Conservation (phyloP, 1,284 basidiomycete genomes). For the Pterulicium gracile region DNA sequence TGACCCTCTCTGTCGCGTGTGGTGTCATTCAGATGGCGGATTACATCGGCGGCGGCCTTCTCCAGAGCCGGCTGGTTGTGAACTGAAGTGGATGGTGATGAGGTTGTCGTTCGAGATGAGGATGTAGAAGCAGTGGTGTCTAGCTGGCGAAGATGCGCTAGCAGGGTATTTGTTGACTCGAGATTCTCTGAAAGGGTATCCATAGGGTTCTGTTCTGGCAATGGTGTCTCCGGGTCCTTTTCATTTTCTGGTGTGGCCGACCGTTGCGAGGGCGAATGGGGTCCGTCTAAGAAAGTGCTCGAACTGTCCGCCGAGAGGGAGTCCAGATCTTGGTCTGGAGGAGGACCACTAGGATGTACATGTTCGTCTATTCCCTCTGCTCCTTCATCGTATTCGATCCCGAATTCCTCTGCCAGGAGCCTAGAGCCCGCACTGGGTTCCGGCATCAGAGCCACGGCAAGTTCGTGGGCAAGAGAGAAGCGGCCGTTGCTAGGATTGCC, state of each 20-base stretch:
- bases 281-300: conserved; percentile 12
- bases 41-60: conserved; percentile 61
- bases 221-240: conserved; percentile 19
- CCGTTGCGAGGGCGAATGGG: conserved; percentile 29
- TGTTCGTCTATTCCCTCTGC: conserved; percentile 65
- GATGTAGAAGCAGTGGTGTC: conserved; percentile 36
- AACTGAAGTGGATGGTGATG: neutral
- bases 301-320: conserved; percentile 6
- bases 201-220: conserved; percentile 54
- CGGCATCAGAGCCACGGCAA: conserved; percentile 73
- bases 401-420: conserved; percentile 72
- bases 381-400: conserved; percentile 77
- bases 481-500: conserved; percentile 22
- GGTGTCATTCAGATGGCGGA: conserved; percentile 64
- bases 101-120: conserved; percentile 19
- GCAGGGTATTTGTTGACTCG: conserved; percentile 66
- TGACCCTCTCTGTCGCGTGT: conserved; percentile 67
- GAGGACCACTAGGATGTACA: conserved; percentile 15
- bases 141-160: conserved; percentile 55
- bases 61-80: conserved; percentile 47
- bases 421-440: conserved; percentile 67
- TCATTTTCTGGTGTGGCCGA: conserved; percentile 14
- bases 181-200: conserved; percentile 59
- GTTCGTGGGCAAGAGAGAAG: conserved; percentile 72
- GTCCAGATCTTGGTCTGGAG: conserved; percentile 17